phyloP scores from a whole-genome alignment of 495 filamentous ascomycete species.

The Mytilinidion resinicola region DNA sequence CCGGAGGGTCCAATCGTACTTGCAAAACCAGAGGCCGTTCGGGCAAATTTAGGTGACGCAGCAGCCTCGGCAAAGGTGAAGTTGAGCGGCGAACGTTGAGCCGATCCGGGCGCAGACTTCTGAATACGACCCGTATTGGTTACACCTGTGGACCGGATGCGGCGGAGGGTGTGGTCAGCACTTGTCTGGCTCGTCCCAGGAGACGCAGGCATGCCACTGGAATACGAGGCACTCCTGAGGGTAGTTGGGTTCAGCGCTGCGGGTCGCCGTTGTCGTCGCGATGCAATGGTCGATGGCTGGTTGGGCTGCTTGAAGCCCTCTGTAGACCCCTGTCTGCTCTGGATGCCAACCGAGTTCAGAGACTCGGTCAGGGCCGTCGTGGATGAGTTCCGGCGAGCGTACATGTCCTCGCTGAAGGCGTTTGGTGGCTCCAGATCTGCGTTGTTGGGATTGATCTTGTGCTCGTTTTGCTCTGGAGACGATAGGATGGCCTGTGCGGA shows the following conservation, averaged over 20 bases:
- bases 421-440: slow-evolving; percentile 15
- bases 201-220: slow-evolving; percentile 26
- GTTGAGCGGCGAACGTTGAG: slow-evolving; percentile 38
- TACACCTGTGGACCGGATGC: slow-evolving; percentile 35
- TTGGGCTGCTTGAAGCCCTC: slow-evolving; percentile 32
- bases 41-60: slow-evolving; percentile 33
- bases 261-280: slow-evolving; percentile 33
- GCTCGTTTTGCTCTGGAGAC: slow-evolving; percentile 17
- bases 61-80: slow-evolving; percentile 35
- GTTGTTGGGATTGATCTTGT: slow-evolving; percentile 12
- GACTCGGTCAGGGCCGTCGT: slow-evolving; percentile 25
- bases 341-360: slow-evolving; percentile 24
- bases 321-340: slow-evolving; percentile 10
- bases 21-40: slow-evolving; percentile 16
- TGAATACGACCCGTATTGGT: slow-evolving; percentile 32
- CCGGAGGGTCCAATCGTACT: slow-evolving; percentile 12
- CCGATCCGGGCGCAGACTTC: slow-evolving; percentile 31
- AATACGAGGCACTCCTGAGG: slow-evolving; percentile 37
- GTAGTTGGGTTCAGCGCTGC: slow-evolving; percentile 30
- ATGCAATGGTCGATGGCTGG: slow-evolving; percentile 32
- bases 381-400: slow-evolving; percentile 27
- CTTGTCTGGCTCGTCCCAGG: slow-evolving; percentile 10
- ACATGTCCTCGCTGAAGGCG: slow-evolving; percentile 13
- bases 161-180: slow-evolving; percentile 31
- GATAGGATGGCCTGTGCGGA: slow-evolving; percentile 22